These are phyloP conservation scores for Eimeria praecox DNA, from an alignment of 169 alveolate genomes.

Conservation along the genomic window DNA sequence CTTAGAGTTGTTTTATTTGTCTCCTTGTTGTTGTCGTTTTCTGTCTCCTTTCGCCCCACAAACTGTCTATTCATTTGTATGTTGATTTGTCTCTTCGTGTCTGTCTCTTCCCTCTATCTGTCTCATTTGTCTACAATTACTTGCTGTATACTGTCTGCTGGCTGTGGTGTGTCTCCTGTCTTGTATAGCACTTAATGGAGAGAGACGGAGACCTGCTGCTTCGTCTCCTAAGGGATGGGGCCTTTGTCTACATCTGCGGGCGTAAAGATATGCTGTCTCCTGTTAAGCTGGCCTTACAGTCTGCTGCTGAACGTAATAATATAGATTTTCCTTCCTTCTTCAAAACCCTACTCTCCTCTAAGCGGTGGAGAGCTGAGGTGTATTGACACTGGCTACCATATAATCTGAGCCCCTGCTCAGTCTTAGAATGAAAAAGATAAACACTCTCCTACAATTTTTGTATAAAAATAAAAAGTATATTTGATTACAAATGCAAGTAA, in stretches of 20 bases:
- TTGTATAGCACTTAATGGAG: conserved; percentile 42
- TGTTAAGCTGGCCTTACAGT: conserved; percentile 36
- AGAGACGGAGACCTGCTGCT: conserved; percentile 27
- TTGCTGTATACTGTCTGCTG: no score
- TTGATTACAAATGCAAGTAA: no score
- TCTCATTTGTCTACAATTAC: no score
- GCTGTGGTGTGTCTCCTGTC: background rate
- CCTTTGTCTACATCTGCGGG: conserved; percentile 37
- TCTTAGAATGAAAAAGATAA: no score
- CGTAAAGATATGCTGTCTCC: conserved; percentile 61
- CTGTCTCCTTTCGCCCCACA: no score
- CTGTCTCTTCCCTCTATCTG: no score
- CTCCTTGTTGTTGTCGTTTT: background rate
- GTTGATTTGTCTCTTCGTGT: no score
- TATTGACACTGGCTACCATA: background rate
- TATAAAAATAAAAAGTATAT: no score
- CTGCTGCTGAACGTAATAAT: background rate
- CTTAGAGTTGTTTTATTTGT: background rate
- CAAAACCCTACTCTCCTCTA: background rate
- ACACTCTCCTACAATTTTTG: background rate
- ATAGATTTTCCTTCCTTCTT: background rate
- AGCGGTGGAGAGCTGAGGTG: conserved; percentile 45
- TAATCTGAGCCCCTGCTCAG: background rate
- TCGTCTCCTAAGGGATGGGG: conserved; percentile 19
- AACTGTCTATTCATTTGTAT: no score